Conservation (phyloP, 2,329 filamentous ascomycete genomes). For the Ceratocystis cubensis region DNA sequence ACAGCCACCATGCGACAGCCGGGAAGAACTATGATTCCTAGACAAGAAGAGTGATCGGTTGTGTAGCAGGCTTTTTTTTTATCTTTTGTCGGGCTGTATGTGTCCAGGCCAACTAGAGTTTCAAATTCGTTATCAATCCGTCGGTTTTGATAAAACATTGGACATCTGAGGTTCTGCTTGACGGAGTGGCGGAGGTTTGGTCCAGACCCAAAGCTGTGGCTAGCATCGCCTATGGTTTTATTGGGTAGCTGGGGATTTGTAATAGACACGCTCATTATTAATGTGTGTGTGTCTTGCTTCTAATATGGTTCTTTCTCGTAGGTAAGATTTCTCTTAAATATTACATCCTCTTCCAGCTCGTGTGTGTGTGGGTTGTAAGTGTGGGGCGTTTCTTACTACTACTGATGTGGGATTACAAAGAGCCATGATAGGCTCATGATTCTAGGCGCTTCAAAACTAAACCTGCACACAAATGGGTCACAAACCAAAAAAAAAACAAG, state of each 20-base stretch:
- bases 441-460: too few relatives aligned
- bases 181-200: neutral
- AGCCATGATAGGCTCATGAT: too few relatives aligned
- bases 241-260: neutral
- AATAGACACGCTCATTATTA: neutral
- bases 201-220: neutral
- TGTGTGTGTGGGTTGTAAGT: too few relatives aligned
- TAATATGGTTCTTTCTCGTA: neutral
- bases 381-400: too few relatives aligned
- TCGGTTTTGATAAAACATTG: neutral
- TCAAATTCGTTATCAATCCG: neutral
- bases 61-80: neutral
- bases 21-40: neutral
- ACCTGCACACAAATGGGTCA: too few relatives aligned
- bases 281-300: neutral
- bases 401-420: too few relatives aligned
- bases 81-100: neutral
- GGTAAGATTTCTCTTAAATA: neutral
- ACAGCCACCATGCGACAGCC: neutral
- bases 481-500: too few relatives aligned
- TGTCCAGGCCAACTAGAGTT: too few relatives aligned
- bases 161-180: neutral
- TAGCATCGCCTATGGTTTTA: neutral
- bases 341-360: neutral
- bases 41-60: neutral